Evolutionary conservation across 2,329 filamentous ascomycete genomes (phyloP).

Genomic region (Neofusicoccum ribis): DNA sequence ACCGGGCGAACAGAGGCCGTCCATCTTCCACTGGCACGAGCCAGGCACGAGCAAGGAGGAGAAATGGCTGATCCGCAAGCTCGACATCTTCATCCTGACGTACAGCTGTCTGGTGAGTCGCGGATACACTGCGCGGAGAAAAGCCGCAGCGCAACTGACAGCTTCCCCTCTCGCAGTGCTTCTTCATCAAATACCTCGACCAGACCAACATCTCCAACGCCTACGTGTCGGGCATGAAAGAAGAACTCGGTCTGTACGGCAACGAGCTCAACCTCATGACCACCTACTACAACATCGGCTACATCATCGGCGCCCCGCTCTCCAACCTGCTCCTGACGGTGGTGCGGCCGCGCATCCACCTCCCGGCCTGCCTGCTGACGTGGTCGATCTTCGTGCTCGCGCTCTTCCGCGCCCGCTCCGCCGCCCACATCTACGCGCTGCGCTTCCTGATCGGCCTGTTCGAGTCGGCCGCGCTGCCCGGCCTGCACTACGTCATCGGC

Average conservation of each 20-base stretch:
- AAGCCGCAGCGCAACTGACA: no score
- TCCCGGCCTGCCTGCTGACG: slow-evolving; percentile 3
- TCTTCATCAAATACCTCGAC: slow-evolving; percentile 29
- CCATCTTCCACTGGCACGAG: slow-evolving; percentile 20
- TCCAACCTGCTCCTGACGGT: slow-evolving; percentile 12
- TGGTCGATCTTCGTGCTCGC: slow-evolving; percentile 17
- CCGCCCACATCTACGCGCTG: slow-evolving; percentile 8
- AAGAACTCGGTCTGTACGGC: slow-evolving; percentile 28
- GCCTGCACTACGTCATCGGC: slow-evolving; percentile 25
- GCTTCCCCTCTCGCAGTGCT: not conserved
- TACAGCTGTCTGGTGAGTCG: slow-evolving; percentile 23
- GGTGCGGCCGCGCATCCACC: slow-evolving; percentile 5
- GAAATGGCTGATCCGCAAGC: slow-evolving; percentile 24
- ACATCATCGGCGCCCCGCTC: slow-evolving; percentile 15
- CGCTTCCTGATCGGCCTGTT: slow-evolving; percentile 20
- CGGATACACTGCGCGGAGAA: no score
- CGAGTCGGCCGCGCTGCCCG: slow-evolving; percentile 14
- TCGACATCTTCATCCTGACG: slow-evolving; percentile 23
- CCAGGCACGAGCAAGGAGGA: slow-evolving; percentile 23
- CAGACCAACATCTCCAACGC: slow-evolving; percentile 29
- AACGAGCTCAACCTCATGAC: slow-evolving; percentile 21
- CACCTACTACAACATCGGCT: slow-evolving; percentile 20
- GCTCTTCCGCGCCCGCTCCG: not conserved
- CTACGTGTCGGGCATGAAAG: slow-evolving; percentile 32
- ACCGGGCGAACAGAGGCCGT: not conserved